Evolutionary conservation across 2,329 filamentous ascomycete genomes (phyloP), one percentile per base, ranked within the genome.

Genomic region (Aspergillus costaricaensis): DNA sequence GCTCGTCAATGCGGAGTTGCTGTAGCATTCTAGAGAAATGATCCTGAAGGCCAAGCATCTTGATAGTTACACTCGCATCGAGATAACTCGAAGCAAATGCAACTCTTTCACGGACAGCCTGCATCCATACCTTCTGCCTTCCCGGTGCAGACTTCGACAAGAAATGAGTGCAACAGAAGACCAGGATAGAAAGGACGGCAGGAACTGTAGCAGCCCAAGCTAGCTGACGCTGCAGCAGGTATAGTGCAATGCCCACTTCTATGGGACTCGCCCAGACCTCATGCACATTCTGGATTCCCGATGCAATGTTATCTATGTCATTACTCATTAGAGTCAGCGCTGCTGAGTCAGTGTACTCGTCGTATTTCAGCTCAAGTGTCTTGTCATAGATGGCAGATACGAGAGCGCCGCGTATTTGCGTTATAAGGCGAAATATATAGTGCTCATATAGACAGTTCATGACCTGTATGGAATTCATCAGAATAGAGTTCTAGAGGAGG

Each of bases 341-440:
- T 0, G 75, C 74, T 1, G 73, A 71, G 21, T 79, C 77, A 15
- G 77, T 74, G 23, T 74, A 67, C 1, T 68, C 62, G 0, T 68
- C 62, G 0, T 70, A 67, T 10, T 70, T 70, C 15, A 80, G 61
- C 0, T 67, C 64, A 1, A 81, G 59, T 0, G 80, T 81, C 64
- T 82, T 81, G 17, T 76, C 71, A 62, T 81, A 85, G 2, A 86
- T 78, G 25, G 84, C 60, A 0, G 78, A 76, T 6, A 79, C 69
- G 14, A 80, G 60, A 2, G 68, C 73, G n/a, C 75, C 74, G 44
- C 79, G 69, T 17, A 78, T 52, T 23, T 53, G 50, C 6, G 56
- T 48, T 14, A 54, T 53, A 10, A 43, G 50, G 2, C 56, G 48
- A 17, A 54, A 47, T 19, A 32, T 7, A 32, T 55, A 25, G 17